Conservation (phyloP, 1,139 yeast genomes). For the Suhomyces bokatorum region DNA sequence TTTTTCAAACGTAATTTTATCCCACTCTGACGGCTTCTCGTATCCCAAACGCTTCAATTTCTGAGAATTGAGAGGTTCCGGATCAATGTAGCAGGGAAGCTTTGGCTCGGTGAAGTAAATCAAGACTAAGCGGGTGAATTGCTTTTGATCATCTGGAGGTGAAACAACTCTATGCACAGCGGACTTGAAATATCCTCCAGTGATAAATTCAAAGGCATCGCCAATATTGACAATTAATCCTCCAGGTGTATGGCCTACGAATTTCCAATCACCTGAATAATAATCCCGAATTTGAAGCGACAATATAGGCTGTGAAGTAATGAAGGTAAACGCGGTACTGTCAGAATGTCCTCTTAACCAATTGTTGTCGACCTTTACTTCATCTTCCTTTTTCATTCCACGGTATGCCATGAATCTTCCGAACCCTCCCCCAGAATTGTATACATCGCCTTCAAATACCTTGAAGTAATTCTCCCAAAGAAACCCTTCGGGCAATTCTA, state of each 20-base stretch:
- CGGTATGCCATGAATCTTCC: conserved; percentile 38
- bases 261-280: conserved; percentile 29
- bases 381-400: conserved; percentile 29
- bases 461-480: conserved; percentile 34
- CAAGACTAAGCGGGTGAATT: conserved; percentile 25
- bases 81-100: conserved; percentile 18
- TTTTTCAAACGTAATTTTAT: conserved; percentile 18
- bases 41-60: conserved; percentile 15
- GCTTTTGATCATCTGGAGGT: conserved; percentile 30
- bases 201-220: conserved; percentile 31
- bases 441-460: conserved; percentile 21
- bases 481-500: conserved; percentile 35
- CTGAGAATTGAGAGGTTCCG: conserved; percentile 18
- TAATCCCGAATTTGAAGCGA: conserved; percentile 30
- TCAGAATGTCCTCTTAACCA: conserved; percentile 34
- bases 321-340: conserved; percentile 29
- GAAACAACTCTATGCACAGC: conserved; percentile 31
- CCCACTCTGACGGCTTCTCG: conserved; percentile 19
- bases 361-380: conserved; percentile 20
- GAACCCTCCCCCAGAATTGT: conserved; percentile 33
- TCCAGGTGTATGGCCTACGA: conserved; percentile 28
- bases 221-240: conserved; percentile 31
- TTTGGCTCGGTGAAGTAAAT: conserved; percentile 29
- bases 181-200: conserved; percentile 33
- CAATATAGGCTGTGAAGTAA: conserved; percentile 33